A percentile compares a stretch with the other conserved stretches of the same genome.
Conservation (phyloP, 495 filamentous ascomycete genomes). For the Parathielavia appendiculata region DNA sequence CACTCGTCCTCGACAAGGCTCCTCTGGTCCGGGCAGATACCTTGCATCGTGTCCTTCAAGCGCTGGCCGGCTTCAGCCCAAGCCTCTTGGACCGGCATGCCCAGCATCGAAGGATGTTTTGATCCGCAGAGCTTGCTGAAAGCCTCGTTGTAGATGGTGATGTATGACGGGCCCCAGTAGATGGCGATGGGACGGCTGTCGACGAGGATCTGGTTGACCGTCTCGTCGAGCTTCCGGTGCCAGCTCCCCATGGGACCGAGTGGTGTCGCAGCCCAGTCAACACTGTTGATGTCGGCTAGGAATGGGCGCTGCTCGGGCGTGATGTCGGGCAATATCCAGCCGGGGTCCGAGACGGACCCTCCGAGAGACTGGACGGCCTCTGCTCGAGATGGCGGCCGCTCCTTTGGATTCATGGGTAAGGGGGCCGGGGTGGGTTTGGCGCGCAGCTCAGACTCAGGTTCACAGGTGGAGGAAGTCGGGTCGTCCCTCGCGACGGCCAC, state of each 20-base stretch:
- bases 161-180: constrained; percentile 44
- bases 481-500: neutral
- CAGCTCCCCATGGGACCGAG: constrained; percentile 57
- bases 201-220: constrained; percentile 58
- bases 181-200: constrained; percentile 58
- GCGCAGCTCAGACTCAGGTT: constrained; percentile 7
- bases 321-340: constrained; percentile 31
- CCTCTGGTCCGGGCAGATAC: constrained; percentile 21
- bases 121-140: constrained; percentile 38
- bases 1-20: constrained; percentile 35
- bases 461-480: neutral
- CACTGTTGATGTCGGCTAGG: constrained; percentile 29
- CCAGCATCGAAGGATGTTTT: constrained; percentile 36
- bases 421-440: constrained; percentile 16
- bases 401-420: constrained; percentile 3
- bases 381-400: constrained; percentile 11
- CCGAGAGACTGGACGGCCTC: constrained; percentile 24
- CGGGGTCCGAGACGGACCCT: constrained; percentile 26
- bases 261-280: constrained; percentile 55
- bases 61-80: constrained; percentile 34
- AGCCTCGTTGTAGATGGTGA: constrained; percentile 44
- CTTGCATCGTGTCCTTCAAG: constrained; percentile 32
- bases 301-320: constrained; percentile 33
- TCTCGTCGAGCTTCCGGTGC: constrained; percentile 51
- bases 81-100: constrained; percentile 34